These are phyloP conservation scores for Penicillium pulvis DNA, from an alignment of 495 filamentous ascomycete species.

Conservation along the genomic window DNA sequence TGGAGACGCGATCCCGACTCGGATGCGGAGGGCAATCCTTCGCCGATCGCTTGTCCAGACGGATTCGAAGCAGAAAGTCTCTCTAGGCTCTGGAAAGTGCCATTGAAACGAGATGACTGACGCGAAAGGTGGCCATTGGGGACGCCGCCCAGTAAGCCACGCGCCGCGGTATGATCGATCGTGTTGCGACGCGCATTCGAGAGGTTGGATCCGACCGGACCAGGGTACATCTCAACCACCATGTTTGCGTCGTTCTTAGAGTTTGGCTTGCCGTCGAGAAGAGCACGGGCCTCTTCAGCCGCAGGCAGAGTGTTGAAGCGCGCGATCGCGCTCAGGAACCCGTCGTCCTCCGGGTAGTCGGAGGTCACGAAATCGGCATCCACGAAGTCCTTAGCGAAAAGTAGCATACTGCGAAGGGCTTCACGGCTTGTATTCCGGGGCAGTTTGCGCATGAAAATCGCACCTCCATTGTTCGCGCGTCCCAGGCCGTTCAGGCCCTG, in stretches of 20 bases:
- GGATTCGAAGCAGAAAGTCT: constrained; percentile 66
- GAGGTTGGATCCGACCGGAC: constrained; percentile 43
- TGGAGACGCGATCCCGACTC: constrained; percentile 66
- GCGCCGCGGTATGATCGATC: constrained; percentile 56
- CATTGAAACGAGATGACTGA: constrained; percentile 76
- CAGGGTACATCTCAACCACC: constrained; percentile 71
- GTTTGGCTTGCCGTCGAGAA: constrained; percentile 80
- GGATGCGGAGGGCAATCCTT: constrained; percentile 58
- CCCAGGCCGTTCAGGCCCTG: constrained; percentile 50
- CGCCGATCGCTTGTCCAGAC: constrained; percentile 53
- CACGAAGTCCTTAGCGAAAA: constrained; percentile 82
- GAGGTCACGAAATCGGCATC: constrained; percentile 69
- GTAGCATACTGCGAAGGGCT: constrained; percentile 74
- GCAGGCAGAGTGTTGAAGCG: constrained; percentile 70
- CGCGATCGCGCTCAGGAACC: constrained; percentile 73
- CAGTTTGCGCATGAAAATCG: constrained; percentile 74
- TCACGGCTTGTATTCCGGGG: constrained; percentile 73
- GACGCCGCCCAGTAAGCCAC: constrained; percentile 55
- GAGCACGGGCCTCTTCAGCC: constrained; percentile 74
- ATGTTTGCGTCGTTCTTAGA: constrained; percentile 72
- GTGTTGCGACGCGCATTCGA: constrained; percentile 57
- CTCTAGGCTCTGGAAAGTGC: constrained; percentile 73
- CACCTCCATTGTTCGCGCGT: constrained; percentile 41
- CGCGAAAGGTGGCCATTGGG: constrained; percentile 60
- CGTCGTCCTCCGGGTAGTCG: constrained; percentile 68